A percentile compares a stretch with the other conserved stretches of the same genome.
phyloP scores from a whole-genome alignment of 768 basidiomycete genomes.

The Leccinum subgranulosum region DNA sequence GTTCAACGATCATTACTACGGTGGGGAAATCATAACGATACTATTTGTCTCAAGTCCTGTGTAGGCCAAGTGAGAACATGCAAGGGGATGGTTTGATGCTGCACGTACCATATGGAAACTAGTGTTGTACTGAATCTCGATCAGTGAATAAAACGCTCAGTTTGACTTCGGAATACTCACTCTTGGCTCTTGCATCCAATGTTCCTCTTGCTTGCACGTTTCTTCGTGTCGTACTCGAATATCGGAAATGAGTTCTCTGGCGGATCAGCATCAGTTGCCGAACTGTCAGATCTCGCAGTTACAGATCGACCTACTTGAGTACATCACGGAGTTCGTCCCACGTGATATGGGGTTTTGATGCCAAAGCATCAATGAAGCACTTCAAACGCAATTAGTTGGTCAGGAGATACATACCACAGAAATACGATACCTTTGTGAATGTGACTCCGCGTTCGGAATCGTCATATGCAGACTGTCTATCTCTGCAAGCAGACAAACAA shows the following conservation, averaged over 20 bases:
- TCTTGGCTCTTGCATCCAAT: conserved; percentile 17
- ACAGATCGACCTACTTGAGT: conserved; percentile 11
- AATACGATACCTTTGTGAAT: conserved; percentile 23
- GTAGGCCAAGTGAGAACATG: conserved; percentile 26
- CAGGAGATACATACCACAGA: background rate
- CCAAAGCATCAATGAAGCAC: conserved; percentile 20
- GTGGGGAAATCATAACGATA: background rate
- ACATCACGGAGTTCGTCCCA: conserved; percentile 20
- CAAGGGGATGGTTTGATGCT: conserved; percentile 17
- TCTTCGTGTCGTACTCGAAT: conserved; percentile 13
- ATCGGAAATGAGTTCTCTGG: conserved; percentile 13
- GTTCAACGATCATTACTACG: background rate
- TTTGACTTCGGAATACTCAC: conserved; percentile 11
- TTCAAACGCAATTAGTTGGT: conserved; percentile 2
- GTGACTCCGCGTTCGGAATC: conserved; percentile 16
- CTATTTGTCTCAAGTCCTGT: conserved; percentile 14
- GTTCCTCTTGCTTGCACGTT: background rate
- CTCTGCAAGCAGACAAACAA: conserved; percentile 27
- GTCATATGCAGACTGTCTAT: conserved; percentile 22
- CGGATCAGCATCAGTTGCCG: background rate
- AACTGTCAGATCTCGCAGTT: background rate
- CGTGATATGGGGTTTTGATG: conserved; percentile 6
- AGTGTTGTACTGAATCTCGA: conserved; percentile 9
- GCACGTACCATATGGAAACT: conserved; percentile 7
- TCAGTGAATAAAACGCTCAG: conserved; percentile 6